These are phyloP conservation scores for Sindora glabra DNA, from an alignment of 306 rosid genomes.

Conservation along the genomic window DNA sequence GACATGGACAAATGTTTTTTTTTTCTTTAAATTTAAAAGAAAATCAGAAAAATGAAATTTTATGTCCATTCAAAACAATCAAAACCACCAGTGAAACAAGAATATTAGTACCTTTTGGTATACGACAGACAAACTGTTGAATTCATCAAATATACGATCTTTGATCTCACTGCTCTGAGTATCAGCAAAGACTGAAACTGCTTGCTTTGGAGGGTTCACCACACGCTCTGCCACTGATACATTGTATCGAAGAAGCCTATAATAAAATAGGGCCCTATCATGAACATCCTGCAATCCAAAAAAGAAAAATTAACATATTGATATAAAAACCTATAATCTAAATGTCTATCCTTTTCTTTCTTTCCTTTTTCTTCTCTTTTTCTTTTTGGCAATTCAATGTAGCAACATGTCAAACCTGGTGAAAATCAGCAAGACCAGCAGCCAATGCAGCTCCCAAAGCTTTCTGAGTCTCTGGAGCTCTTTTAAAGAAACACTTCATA, in stretches of 20 bases:
- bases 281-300: constrained; percentile 87
- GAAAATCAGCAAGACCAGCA: constrained; percentile 90
- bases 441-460: constrained; percentile 95
- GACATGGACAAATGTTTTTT: background rate
- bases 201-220: constrained; percentile 98
- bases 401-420: constrained; percentile 55
- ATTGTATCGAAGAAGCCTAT: constrained; percentile 81
- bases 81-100: background rate
- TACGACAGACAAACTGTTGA: constrained; percentile 91
- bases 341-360: too few relatives aligned
- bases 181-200: constrained; percentile 99
- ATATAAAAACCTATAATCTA: background rate
- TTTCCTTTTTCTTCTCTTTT: too few relatives aligned
- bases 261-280: constrained; percentile 93
- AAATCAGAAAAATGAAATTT: too few relatives aligned
- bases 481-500: constrained; percentile 97
- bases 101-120: constrained; percentile 66
- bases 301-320: constrained; percentile 26
- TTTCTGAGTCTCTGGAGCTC: constrained; percentile 91
- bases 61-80: too few relatives aligned
- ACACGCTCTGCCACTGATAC: constrained; percentile 76
- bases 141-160: constrained; percentile 96
- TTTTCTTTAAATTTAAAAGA: too few relatives aligned
- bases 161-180: constrained; percentile 96
- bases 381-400: constrained; percentile 6